These are phyloP conservation scores for Penicillium mononematosum DNA, from an alignment of 495 filamentous ascomycete genomes.

Conservation along the genomic window DNA sequence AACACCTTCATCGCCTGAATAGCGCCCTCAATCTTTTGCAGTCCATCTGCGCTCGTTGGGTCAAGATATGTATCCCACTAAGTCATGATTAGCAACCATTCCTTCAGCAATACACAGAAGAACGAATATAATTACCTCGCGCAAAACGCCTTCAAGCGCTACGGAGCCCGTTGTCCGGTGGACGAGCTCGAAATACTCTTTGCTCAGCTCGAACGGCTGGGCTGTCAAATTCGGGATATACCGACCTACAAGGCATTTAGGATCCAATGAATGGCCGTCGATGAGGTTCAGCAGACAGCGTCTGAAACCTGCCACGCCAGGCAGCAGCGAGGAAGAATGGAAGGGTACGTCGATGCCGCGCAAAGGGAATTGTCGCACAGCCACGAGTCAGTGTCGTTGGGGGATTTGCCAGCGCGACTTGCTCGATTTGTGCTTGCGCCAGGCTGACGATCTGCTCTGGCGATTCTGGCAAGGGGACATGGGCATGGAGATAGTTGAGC, in stretches of 20 bases:
- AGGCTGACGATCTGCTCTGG: no score
- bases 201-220: no score
- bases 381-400: conserved; percentile 16
- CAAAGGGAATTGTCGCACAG: conserved; percentile 36
- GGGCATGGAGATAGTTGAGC: neutral
- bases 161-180: neutral
- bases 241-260: conserved; percentile 14
- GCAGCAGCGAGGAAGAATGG: conserved; percentile 35
- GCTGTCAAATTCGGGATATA: conserved; percentile 22
- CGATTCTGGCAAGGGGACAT: no score
- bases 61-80: neutral
- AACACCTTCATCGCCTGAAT: no score
- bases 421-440: neutral
- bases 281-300: conserved; percentile 12
- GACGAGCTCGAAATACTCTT: no score
- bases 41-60: neutral
- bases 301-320: conserved; percentile 16
- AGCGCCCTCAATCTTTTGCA: conserved; percentile 4
- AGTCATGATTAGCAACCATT: no score
- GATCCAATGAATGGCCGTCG: conserved; percentile 2
- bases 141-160: conserved; percentile 3
- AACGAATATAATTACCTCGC: conserved; percentile 1
- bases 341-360: conserved; percentile 43
- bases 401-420: conserved; percentile 2
- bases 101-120: neutral